Evolutionary conservation across 1,139 yeast species (phyloP), one percentile per base, ranked within the genome.

Genomic region (Hansenula lynferdii): DNA sequence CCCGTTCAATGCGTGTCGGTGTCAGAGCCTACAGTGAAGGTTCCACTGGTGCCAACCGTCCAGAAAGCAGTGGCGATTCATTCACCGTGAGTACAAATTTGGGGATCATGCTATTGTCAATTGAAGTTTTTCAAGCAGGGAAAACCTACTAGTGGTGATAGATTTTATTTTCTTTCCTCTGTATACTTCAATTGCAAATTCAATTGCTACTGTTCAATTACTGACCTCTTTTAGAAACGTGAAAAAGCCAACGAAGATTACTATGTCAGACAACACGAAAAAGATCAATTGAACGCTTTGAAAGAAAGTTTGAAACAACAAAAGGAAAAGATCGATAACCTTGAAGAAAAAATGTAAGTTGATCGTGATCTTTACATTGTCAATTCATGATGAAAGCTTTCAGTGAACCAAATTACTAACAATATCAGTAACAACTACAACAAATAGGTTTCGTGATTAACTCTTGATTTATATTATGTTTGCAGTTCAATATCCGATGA

Each of bases 241-340:
- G 89, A 81, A 64, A 75, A 74, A 65, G 86, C 86, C 44, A 73
- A 72, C 53, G 89, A 81, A 66, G 83, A 80, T 62, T 64, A 61
- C 53, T 81, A 74, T 65, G 69, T 80, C 58, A 71, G 63, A 56
- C 74, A 76, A 54, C 73, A 72, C 57, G 86, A 81, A 64, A 74
- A 75, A 58, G 85, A 78, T 57, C 76, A 75, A 63, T 64, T 80
- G 51, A 70, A 68, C 45, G 69, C 69, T 34, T 64, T 78, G 52
- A 71, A 64, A 51, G 73, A 70, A 56, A 68, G 73, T 50, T 58
- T 74, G 50, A 67, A 72, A 58, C 64, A 72, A 58, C 79, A 72
- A 54, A 69, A 72, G 58, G 67, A 70, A 42, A 65, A 45, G 36
- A 36, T 51, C 38, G 37, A 39, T 28, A 46, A 47, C 25, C 41